Evolutionary conservation across 2,329 filamentous ascomycete species (phyloP).

Genomic region (Phaeosphaeria sp.): DNA sequence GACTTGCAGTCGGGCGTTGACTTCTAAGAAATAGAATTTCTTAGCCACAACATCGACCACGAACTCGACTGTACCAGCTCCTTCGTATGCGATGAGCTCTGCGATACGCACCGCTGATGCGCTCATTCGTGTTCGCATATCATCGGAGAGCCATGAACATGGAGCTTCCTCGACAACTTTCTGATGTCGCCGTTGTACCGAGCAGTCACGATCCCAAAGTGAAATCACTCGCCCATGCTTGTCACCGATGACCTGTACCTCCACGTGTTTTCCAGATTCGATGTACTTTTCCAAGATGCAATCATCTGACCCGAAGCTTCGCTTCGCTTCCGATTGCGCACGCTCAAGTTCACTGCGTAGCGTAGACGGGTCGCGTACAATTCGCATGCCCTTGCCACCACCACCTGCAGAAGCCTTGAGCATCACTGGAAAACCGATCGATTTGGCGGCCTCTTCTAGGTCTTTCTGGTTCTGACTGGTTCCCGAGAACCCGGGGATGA

Average conservation of each 20-base stretch:
- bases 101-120: slow-evolving; percentile 61
- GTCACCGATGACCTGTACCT: slow-evolving; percentile 91
- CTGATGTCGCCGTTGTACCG: slow-evolving; percentile 84
- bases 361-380: slow-evolving; percentile 52
- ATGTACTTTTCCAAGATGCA: slow-evolving; percentile 39
- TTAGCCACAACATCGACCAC: slow-evolving; percentile 83
- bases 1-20: slow-evolving; percentile 66
- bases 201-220: slow-evolving; percentile 89
- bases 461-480: slow-evolving; percentile 46
- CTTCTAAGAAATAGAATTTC: slow-evolving; percentile 73
- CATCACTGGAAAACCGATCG: slow-evolving; percentile 60
- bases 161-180: slow-evolving; percentile 92
- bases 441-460: slow-evolving; percentile 61
- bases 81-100: slow-evolving; percentile 64
- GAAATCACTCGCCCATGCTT: slow-evolving; percentile 77
- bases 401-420: slow-evolving; percentile 67
- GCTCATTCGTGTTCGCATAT: slow-evolving; percentile 67
- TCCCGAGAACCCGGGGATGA: slow-evolving; percentile 50
- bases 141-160: slow-evolving; percentile 67
- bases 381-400: slow-evolving; percentile 63
- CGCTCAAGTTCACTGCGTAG: slow-evolving; percentile 55
- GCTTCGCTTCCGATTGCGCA: slow-evolving; percentile 58
- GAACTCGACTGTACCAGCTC: slow-evolving; percentile 88
- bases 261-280: slow-evolving; percentile 65
- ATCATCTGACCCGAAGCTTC: slow-evolving; percentile 52